Evolutionary conservation across 108 stramenopile genomes (phyloP), one percentile per base, ranked within the genome.

Genomic region (Seminavis robusta): DNA sequence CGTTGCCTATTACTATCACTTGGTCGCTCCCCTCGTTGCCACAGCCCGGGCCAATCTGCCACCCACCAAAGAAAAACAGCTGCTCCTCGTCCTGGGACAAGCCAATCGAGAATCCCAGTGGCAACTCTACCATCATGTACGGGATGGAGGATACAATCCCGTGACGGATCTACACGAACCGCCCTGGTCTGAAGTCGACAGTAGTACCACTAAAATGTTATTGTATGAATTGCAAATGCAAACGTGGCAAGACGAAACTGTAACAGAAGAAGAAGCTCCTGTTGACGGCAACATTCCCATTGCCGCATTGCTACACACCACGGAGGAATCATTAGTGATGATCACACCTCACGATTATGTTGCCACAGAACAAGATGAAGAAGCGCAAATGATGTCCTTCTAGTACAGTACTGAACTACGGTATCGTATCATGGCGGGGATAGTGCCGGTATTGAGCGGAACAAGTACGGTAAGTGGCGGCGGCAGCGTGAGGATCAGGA

Each of bases 111-210:
- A 68, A 45, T 42, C 50, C 13, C 58, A 52, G 9, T 68, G 67
- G 67, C 59, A 68, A 44, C 37, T 68, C 11, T 53, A 59, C 21
- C 33, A 52, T 15, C 59, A 52, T 45, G 53, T 68, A 17, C 36
- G 25, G 15, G 32, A 68, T 21, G 67, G 67, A 23, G 42, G 67
- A 39, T 68, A 68, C 42, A 68, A 60, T 45, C 67, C 59, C 36
- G 21, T 59, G 29, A 68, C 67, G 0, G 67, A 68, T 51, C 11
- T 44, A 21, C 25, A 39, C 10, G 67, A 68, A 45, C 0, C 0
- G 0, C 41, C 67, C 15, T 68, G 67, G 67, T n/a, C n/a, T n/a
- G n/a, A n/a, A n/a, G n/a, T n/a, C n/a, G 36, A 37, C 13, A 10
- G 7, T 0, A 59, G 67, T 36, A 33, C 15, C 8, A 59, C 58